A percentile compares a stretch with the other conserved stretches of the same genome.
Evolutionary conservation across 176 grass and related monocot species (phyloP).

Genomic region (Microstegium vimineum): DNA sequence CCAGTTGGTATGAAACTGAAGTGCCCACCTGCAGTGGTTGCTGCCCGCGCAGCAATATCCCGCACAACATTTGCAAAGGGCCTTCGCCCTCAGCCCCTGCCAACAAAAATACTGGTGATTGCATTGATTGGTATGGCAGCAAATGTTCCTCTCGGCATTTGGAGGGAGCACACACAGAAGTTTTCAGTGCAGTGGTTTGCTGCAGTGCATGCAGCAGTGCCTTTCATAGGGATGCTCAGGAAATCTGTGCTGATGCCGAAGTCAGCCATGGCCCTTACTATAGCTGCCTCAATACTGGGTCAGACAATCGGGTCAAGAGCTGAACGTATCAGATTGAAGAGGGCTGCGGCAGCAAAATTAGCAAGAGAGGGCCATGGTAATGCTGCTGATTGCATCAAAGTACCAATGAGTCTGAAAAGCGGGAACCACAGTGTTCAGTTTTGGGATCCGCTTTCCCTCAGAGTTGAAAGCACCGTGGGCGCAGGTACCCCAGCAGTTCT

Average conservation of each 20-base stretch:
- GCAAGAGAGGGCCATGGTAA: conserved; percentile 2
- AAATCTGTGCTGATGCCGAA: conserved; percentile 89
- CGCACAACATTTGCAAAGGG: conserved; percentile 61
- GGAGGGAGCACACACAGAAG: conserved; percentile 78
- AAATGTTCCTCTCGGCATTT: conserved; percentile 83
- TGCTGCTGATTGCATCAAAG: background rate
- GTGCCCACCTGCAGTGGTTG: conserved; percentile 66
- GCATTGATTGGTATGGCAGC: conserved; percentile 70
- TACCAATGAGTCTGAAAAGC: conserved; percentile 41
- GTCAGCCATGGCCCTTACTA: conserved; percentile 72
- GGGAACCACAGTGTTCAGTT: conserved; percentile 29
- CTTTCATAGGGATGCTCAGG: conserved; percentile 85
- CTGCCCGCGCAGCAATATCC: conserved; percentile 63
- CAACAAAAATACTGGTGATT: conserved; percentile 67
- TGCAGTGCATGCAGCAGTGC: conserved; percentile 69
- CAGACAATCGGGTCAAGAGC: conserved; percentile 87
- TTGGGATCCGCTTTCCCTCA: conserved; percentile 56
- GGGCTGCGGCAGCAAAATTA: conserved; percentile 18
- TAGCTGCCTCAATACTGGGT: conserved; percentile 72
- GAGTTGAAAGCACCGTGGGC: background rate
- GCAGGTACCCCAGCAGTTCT: conserved; percentile 18
- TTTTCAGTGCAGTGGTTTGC: conserved; percentile 72
- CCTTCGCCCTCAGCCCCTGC: conserved; percentile 66
- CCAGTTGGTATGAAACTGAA: conserved; percentile 60
- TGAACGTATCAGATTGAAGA: conserved; percentile 72